Conservation (phyloP, 2,329 filamentous ascomycete genomes). For the Beauveria sp. region DNA sequence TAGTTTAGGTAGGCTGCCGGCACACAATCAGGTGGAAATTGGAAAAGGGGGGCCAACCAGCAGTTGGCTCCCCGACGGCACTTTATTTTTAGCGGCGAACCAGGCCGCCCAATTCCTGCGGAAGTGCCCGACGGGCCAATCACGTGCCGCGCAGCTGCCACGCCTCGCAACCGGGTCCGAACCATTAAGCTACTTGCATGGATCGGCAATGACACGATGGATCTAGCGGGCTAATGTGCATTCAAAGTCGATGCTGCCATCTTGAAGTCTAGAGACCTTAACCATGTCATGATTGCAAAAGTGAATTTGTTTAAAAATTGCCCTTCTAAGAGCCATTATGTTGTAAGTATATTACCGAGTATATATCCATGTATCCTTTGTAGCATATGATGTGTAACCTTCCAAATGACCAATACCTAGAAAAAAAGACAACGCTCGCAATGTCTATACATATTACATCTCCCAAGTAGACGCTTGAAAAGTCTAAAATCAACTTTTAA, state of each 20-base stretch:
- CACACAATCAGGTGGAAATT: no score
- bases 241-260: neutral
- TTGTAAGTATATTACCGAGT: slow-evolving; percentile 4
- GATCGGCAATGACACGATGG: neutral
- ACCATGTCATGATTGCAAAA: neutral
- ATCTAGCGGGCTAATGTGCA: neutral
- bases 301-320: neutral
- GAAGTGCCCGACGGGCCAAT: neutral
- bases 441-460: neutral
- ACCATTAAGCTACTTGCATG: neutral
- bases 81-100: neutral
- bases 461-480: neutral
- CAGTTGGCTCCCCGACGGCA: neutral
- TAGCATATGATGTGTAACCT: neutral
- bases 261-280: neutral
- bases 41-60: neutral
- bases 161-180: neutral
- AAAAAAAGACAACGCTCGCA: neutral
- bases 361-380: neutral
- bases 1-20: no score
- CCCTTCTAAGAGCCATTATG: neutral
- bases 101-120: neutral
- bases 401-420: neutral
- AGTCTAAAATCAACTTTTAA: neutral
- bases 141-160: neutral